Percentiles rank a stretch among this genome's conserved stretches.
Evolutionary conservation across 2,329 filamentous ascomycete genomes (phyloP).

Genomic region (Fusarium tupiense): DNA sequence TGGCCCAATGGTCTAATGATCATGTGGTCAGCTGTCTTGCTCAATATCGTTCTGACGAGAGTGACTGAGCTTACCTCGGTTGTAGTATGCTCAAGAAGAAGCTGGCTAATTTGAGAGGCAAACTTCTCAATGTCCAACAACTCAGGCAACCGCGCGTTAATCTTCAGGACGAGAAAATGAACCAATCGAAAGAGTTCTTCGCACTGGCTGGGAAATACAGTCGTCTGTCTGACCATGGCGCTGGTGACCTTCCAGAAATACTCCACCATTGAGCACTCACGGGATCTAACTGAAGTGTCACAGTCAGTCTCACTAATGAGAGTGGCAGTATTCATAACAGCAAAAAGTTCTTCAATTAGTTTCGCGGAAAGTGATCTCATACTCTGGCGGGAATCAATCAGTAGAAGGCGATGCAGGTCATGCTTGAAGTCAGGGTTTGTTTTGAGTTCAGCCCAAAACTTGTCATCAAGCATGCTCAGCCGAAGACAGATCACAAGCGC

Average conservation of each 20-base stretch:
- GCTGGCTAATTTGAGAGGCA: slow-evolving; percentile 43
- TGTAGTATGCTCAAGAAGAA: slow-evolving; percentile 53
- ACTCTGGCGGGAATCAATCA: slow-evolving; percentile 41
- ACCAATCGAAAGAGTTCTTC: slow-evolving; percentile 58
- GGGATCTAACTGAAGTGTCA: background rate
- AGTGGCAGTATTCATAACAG: slow-evolving; percentile 1
- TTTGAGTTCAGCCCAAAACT: slow-evolving; percentile 45
- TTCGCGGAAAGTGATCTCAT: slow-evolving; percentile 47
- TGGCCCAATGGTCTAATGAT: slow-evolving; percentile 42
- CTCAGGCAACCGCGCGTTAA: slow-evolving; percentile 42
- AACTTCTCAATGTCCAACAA: slow-evolving; percentile 46
- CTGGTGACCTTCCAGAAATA: slow-evolving; percentile 48
- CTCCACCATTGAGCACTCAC: slow-evolving; percentile 26
- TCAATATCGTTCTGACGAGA: background rate
- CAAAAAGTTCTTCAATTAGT: slow-evolving; percentile 46
- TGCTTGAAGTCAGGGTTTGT: slow-evolving; percentile 34
- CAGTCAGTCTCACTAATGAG: background rate
- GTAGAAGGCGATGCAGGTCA: slow-evolving; percentile 40
- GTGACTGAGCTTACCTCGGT: slow-evolving; percentile 50
- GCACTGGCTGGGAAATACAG: slow-evolving; percentile 48
- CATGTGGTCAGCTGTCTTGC: background rate
- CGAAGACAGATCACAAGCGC: slow-evolving; percentile 44
- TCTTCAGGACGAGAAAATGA: slow-evolving; percentile 51
- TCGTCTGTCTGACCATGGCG: slow-evolving; percentile 48
- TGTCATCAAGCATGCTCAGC: slow-evolving; percentile 40